These are phyloP conservation scores for Fusarium protoensiforme DNA, from an alignment of 2,329 filamentous ascomycete genomes.

Conservation along the genomic window DNA sequence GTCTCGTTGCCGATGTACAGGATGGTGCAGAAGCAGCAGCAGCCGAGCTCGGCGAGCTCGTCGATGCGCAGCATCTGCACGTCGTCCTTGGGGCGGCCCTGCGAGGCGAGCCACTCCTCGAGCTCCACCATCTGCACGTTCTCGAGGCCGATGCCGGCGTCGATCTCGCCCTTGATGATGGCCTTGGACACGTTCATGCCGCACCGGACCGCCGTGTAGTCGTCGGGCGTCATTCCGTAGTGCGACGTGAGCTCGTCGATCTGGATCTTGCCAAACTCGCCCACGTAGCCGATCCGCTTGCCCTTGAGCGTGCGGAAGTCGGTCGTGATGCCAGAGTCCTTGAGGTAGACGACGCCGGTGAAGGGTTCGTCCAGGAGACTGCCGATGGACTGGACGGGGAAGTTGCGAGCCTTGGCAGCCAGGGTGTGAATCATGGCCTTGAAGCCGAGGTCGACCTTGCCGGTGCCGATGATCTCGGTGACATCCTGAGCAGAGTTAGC, in stretches of 20 bases:
- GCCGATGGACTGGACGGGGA: slow-evolving; percentile 78
- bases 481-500: slow-evolving; percentile 66
- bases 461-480: slow-evolving; percentile 82
- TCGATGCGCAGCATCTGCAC: slow-evolving; percentile 87
- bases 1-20: slow-evolving; percentile 82
- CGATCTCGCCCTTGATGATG: slow-evolving; percentile 77
- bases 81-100: slow-evolving; percentile 72
- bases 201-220: slow-evolving; percentile 82
- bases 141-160: slow-evolving; percentile 81
- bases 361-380: slow-evolving; percentile 84
- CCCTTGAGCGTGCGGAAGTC: slow-evolving; percentile 81
- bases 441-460: slow-evolving; percentile 82
- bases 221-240: slow-evolving; percentile 77
- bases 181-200: slow-evolving; percentile 85
- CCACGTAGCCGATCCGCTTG: slow-evolving; percentile 82
- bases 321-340: slow-evolving; percentile 76
- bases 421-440: slow-evolving; percentile 89
- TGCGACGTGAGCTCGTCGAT: slow-evolving; percentile 83
- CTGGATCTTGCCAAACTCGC: slow-evolving; percentile 86
- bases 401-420: slow-evolving; percentile 79
- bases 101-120: slow-evolving; percentile 76
- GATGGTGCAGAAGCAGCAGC: slow-evolving; percentile 87
- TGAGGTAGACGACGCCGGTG: slow-evolving; percentile 82
- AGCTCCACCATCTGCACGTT: slow-evolving; percentile 88
- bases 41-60: slow-evolving; percentile 81